A percentile compares a stretch with the other conserved stretches of the same genome.
phyloP scores from a whole-genome alignment of 108 stramenopile species.

The Fragilariopsis cylindrus region DNA sequence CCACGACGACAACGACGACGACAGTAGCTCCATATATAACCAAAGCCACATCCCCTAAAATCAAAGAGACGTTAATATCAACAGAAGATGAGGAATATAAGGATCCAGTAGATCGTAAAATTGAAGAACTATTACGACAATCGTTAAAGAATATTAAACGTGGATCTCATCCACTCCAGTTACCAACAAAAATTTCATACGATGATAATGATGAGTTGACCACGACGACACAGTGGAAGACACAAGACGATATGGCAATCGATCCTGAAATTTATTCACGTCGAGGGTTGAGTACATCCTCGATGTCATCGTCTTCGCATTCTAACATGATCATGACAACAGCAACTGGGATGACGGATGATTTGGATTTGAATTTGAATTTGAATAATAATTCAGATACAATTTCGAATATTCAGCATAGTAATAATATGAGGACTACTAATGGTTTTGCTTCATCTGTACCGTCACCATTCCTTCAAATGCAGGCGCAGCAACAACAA shows the following conservation, averaged over 20 bases:
- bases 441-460: too few relatives aligned
- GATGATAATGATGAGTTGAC: not conserved
- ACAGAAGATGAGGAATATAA: not conserved
- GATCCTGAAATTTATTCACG: slow-evolving; percentile 21
- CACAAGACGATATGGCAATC: slow-evolving; percentile 34
- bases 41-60: not conserved
- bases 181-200: not conserved
- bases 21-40: not conserved
- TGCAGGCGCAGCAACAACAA: too few relatives aligned
- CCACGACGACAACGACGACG: not conserved
- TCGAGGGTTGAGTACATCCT: not conserved
- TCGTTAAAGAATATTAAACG: slow-evolving; percentile 24
- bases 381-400: not conserved
- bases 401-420: not conserved
- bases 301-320: not conserved
- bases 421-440: too few relatives aligned
- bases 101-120: slow-evolving; percentile 33
- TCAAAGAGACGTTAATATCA: not conserved
- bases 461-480: too few relatives aligned
- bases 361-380: not conserved
- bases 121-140: slow-evolving; percentile 26
- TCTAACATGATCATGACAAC: too few relatives aligned
- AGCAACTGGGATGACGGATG: not conserved
- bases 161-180: slow-evolving; percentile 18
- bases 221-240: not conserved